Conservation (phyloP, 2,329 filamentous ascomycete genomes). For the Pseudogymnoascus sp. region DNA sequence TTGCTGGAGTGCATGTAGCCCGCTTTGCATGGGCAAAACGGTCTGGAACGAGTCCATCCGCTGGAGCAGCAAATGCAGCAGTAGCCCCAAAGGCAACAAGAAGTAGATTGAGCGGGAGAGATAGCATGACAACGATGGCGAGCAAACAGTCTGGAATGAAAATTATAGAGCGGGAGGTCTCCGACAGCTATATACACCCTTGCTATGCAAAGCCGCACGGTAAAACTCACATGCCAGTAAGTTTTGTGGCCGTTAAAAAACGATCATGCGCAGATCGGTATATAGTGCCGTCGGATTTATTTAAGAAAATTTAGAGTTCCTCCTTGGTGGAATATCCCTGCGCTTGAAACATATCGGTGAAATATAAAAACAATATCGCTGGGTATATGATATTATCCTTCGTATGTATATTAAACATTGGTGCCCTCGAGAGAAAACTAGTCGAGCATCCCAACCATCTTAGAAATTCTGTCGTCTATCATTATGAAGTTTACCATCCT, state of each 20-base stretch:
- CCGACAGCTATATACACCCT: background rate
- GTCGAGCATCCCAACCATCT: background rate
- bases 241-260: background rate
- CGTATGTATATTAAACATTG: background rate
- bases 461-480: background rate
- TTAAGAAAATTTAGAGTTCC: background rate
- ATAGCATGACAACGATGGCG: background rate
- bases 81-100: background rate
- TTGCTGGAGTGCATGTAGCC: slow-evolving; percentile 21
- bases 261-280: background rate
- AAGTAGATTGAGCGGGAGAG: background rate
- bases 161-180: background rate
- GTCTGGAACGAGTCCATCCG: background rate
- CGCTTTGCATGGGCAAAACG: slow-evolving; percentile 16
- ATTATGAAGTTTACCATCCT: slow-evolving; percentile 2
- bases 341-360: background rate
- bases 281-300: background rate
- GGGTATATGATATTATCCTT: background rate
- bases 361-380: background rate
- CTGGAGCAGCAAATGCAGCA: background rate
- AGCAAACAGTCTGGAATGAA: background rate
- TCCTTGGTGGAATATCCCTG: slow-evolving; percentile 4
- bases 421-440: background rate
- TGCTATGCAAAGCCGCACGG: background rate
- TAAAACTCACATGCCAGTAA: background rate